phyloP scores from a whole-genome alignment of 2,329 filamentous ascomycete genomes.

The Fusarium torulosum region DNA sequence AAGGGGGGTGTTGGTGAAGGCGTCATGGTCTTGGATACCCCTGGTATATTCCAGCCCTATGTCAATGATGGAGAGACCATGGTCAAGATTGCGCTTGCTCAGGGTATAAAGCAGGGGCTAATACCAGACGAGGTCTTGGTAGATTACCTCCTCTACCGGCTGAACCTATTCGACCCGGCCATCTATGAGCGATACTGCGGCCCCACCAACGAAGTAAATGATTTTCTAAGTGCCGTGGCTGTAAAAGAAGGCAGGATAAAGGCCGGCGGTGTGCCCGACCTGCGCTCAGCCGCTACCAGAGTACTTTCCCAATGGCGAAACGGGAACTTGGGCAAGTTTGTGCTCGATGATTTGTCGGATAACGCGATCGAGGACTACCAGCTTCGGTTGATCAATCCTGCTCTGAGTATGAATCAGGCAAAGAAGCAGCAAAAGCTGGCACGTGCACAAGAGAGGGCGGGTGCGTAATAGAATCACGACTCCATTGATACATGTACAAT shows the following conservation, averaged over 20 bases:
- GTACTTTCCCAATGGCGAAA: slow-evolving; percentile 85
- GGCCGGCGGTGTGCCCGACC: slow-evolving; percentile 77
- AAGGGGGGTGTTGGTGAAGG: slow-evolving; percentile 59
- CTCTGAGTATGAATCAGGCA: slow-evolving; percentile 75
- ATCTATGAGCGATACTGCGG: slow-evolving; percentile 72
- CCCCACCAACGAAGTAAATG: slow-evolving; percentile 87
- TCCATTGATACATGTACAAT: slow-evolving; percentile 18
- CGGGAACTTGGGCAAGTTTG: slow-evolving; percentile 80
- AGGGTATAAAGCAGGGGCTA: slow-evolving; percentile 90
- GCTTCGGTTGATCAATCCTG: slow-evolving; percentile 60
- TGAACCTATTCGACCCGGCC: slow-evolving; percentile 76
- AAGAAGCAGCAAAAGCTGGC: slow-evolving; percentile 74
- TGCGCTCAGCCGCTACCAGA: slow-evolving; percentile 81
- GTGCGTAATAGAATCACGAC: slow-evolving; percentile 42
- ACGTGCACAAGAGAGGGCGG: slow-evolving; percentile 60
- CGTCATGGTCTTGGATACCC: slow-evolving; percentile 91
- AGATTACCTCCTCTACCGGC: slow-evolving; percentile 88
- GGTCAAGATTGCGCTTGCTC: slow-evolving; percentile 93
- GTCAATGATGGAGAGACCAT: slow-evolving; percentile 87
- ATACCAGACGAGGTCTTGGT: slow-evolving; percentile 82
- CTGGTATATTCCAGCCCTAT: slow-evolving; percentile 95
- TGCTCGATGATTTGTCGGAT: slow-evolving; percentile 80
- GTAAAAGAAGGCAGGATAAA: slow-evolving; percentile 79
- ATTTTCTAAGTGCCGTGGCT: slow-evolving; percentile 79
- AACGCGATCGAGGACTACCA: slow-evolving; percentile 66